Percentiles rank a stretch among this genome's conserved stretches.
phyloP scores from a whole-genome alignment of 768 basidiomycete species.

The Gymnopilus junonius region DNA sequence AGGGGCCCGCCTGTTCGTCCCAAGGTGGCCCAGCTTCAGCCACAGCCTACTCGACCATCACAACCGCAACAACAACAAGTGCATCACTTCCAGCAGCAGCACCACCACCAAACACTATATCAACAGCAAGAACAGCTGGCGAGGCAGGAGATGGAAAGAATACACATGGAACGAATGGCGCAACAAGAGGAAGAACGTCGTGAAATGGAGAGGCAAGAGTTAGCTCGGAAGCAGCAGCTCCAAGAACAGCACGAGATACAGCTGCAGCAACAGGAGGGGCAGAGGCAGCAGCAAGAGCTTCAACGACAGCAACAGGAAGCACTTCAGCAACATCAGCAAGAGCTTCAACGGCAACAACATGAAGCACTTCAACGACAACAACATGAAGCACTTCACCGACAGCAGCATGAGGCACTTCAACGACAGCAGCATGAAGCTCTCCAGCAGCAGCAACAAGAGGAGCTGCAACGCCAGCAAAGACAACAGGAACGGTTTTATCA shows the following conservation, averaged over 20 bases:
- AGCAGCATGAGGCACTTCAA: slow-evolving; percentile 13
- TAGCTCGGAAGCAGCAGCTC: slow-evolving; percentile 26
- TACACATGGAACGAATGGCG: slow-evolving; percentile 24
- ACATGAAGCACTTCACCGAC: slow-evolving; percentile 19
- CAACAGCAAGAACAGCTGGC: slow-evolving; percentile 33
- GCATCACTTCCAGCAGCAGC: slow-evolving; percentile 19
- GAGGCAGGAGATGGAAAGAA: slow-evolving; percentile 29
- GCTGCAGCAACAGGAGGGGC: slow-evolving; percentile 20
- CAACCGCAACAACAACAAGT: neutral
- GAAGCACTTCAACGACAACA: slow-evolving; percentile 20
- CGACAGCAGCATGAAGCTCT: slow-evolving; percentile 14
- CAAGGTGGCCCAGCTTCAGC: neutral
- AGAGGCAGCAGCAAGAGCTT: slow-evolving; percentile 18
- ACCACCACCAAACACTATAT: too few relatives aligned
- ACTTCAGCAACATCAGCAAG: slow-evolving; percentile 17
- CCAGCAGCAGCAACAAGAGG: slow-evolving; percentile 23
- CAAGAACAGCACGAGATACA: slow-evolving; percentile 23
- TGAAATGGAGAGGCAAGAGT: slow-evolving; percentile 23
- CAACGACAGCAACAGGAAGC: slow-evolving; percentile 23
- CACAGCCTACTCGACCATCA: neutral
- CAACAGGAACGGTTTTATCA: slow-evolving; percentile 27
- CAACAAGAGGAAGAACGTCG: slow-evolving; percentile 19
- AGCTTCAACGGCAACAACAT: slow-evolving; percentile 8
- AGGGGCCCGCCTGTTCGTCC: slow-evolving; percentile 7
- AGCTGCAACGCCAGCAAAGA: slow-evolving; percentile 21